These are phyloP conservation scores for Trichocladium uniseriatum DNA, from an alignment of 495 filamentous ascomycete genomes.

Conservation along the genomic window DNA sequence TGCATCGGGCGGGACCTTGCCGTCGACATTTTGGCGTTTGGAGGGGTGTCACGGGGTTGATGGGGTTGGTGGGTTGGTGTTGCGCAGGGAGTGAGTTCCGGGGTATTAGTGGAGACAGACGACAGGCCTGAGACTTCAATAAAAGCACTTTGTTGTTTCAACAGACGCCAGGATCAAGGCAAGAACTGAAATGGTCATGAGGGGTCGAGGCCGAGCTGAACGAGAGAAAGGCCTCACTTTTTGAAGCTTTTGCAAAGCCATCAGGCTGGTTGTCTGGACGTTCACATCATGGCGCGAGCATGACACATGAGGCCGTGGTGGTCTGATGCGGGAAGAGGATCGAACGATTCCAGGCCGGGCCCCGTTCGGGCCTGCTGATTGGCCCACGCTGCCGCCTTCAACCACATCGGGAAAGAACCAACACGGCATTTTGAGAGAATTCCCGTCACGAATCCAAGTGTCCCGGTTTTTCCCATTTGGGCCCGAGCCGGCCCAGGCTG, in stretches of 20 bases:
- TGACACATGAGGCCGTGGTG: conserved; percentile 6
- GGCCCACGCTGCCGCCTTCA: neutral
- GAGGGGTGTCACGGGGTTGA: too few species aligned
- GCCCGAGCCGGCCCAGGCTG: too few species aligned
- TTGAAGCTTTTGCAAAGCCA: neutral
- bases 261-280: neutral
- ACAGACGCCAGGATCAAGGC: too few species aligned
- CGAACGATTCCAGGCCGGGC: neutral
- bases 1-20: conserved; percentile 29
- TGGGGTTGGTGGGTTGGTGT: too few species aligned
- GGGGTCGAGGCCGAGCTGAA: neutral
- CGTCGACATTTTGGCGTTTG: conserved; percentile 25
- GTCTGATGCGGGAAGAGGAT: conserved; percentile 4
- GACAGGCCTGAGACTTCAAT: too few species aligned
- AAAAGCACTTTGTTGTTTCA: too few species aligned
- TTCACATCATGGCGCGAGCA: conserved; percentile 4
- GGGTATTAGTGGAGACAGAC: too few species aligned
- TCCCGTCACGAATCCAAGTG: neutral
- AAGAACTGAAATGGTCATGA: too few species aligned
- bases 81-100: too few species aligned
- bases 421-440: neutral
- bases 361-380: neutral
- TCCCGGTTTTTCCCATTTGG: neutral
- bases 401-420: neutral
- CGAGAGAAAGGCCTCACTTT: neutral